Conservation (phyloP, 2,329 filamentous ascomycete species). For the Fusarium longipes region DNA sequence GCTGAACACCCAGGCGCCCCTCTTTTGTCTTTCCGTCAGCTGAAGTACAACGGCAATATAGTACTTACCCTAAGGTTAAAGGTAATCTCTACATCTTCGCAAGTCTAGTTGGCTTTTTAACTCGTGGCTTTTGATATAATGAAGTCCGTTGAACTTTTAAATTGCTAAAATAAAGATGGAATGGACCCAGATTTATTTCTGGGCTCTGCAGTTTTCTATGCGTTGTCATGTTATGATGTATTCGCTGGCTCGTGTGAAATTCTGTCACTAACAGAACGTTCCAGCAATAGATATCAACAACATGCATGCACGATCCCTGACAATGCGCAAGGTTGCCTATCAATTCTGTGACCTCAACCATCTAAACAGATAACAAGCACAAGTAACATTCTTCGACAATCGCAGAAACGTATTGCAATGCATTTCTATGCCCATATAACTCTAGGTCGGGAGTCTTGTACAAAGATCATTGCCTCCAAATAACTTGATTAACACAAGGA, state of each 20-base stretch:
- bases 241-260: slow-evolving; percentile 3
- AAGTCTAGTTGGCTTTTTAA: neutral
- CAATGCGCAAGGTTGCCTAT: neutral
- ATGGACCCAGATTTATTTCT: neutral
- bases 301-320: slow-evolving; percentile 3
- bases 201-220: neutral
- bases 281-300: slow-evolving; percentile 3
- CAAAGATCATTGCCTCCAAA: neutral
- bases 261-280: slow-evolving; percentile 2
- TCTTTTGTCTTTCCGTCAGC: neutral
- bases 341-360: neutral
- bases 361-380: neutral
- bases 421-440: neutral
- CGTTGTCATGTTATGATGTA: slow-evolving; percentile 2
- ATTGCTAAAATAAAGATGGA: neutral
- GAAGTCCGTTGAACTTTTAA: neutral
- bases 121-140: neutral
- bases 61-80: neutral
- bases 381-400: neutral
- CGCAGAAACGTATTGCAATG: too few species aligned
- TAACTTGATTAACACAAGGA: neutral
- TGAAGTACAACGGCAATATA: neutral
- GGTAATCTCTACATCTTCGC: neutral
- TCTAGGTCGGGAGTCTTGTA: neutral
- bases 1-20: slow-evolving; percentile 11